Evolutionary conservation across 768 basidiomycete species (phyloP), one percentile per base, ranked within the genome.

Genomic region (Naganishia onofrii): DNA sequence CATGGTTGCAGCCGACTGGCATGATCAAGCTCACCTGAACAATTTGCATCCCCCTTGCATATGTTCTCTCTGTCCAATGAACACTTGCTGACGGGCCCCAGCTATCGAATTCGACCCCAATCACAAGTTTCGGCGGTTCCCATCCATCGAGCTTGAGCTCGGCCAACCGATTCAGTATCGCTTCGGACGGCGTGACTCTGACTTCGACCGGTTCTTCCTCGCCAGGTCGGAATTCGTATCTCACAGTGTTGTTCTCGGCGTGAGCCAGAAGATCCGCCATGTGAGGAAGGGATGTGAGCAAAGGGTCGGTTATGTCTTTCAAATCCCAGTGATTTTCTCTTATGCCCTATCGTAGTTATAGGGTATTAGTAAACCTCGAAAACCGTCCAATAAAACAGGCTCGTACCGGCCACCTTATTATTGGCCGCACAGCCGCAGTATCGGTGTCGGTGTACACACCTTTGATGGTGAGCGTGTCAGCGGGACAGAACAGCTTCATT

Each of bases 381-480:
- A n/a, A n/a, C n/a, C n/a, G n/a, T n/a, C n/a, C n/a, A n/a, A n/a
- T n/a, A n/a, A n/a, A n/a, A n/a, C n/a, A n/a, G n/a, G n/a, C n/a
- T n/a, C n/a, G n/a, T n/a, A n/a, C n/a, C 4, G 71, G 73, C 76
- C 76, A 76, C 12, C 73, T 34, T 10, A 32, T 21, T 15, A 76
- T 38, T 6, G 76, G 72, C 10, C 66, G 68, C 21, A 75, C 60
- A 56, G 70, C 73, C 0, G 76, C 76, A 8, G 76, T 76, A 29
- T 76, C 76, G 9, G 76, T 74, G 38, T 75, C 76, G 55, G 76
- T 74, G 46, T 75, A 76, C 19, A 76, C 67, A 6, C 66, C 63
- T 65, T 8, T 1, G 7, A 15, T 7, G 46, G 19, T 4, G 4
- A 51, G 48, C 23, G 5, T 26, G n/a, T 51, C n/a, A 51, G 48